These are phyloP conservation scores for Pestalotiopsis sp. DNA, from an alignment of 2,329 filamentous ascomycete genomes.

Conservation along the genomic window DNA sequence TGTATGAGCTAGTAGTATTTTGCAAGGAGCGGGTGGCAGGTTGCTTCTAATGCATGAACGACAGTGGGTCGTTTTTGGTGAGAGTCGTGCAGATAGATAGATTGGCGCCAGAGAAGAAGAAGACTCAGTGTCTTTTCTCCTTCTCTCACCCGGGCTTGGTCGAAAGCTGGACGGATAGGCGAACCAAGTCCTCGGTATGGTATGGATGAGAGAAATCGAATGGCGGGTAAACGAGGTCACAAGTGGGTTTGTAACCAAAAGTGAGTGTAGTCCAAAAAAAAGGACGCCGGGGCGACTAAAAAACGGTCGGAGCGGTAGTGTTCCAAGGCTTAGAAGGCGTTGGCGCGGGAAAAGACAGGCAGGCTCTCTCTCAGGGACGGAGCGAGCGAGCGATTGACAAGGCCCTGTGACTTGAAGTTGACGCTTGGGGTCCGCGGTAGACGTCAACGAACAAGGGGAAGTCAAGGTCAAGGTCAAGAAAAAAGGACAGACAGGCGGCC, in stretches of 20 bases:
- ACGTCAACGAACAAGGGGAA: background rate
- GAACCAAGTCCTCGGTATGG: background rate
- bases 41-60: conserved; percentile 18
- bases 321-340: background rate
- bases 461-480: background rate
- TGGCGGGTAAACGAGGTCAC: background rate
- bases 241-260: conserved; percentile 6
- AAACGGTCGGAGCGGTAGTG: background rate
- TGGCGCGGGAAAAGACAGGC: background rate
- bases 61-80: conserved; percentile 14
- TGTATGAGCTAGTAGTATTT: conserved; percentile 10
- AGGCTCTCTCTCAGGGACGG: background rate
- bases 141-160: background rate
- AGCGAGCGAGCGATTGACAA: background rate
- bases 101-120: background rate
- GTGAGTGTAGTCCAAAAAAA: background rate
- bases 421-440: background rate
- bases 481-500: background rate
- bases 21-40: conserved; percentile 16
- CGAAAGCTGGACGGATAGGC: background rate
- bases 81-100: conserved; percentile 12
- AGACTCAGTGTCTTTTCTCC: background rate
- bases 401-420: background rate
- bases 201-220: background rate
- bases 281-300: background rate